Evolutionary conservation across 169 alveolate species (phyloP), one percentile per base, ranked within the genome.

Genomic region (Theileria orientalis): DNA sequence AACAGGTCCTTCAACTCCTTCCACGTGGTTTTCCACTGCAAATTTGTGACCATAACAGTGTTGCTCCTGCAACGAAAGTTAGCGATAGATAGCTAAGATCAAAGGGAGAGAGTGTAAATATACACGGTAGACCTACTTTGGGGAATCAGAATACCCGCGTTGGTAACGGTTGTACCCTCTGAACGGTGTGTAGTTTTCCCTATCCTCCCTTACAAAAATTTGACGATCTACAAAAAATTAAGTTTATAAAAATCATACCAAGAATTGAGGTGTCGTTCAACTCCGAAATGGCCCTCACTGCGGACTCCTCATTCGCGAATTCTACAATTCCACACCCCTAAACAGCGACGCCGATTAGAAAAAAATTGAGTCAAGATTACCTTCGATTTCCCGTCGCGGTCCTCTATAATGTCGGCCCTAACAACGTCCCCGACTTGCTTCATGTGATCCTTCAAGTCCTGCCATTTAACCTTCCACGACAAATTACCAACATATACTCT

Each of bases 381-480:
- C 89, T 91, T 89, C 64, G 96, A 92, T 30, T 93, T 83, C 41
- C 97, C 97, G 41, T 87, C 94, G 47, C 68, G 83, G 70, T 94
- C 97, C 74, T 92, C 96, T 64, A 94, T 89, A 37, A 94, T 93
- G 35, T 94, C 97, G 29, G 95, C 96, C 44, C 96, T 76, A 29
- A 92, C 74, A 19, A 94, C 97, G 30, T 90, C 94, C 27, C 97
- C 97, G 7, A 94, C 97, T 70, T 91, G 93, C 62, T 90, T 92
- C 96, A 92, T 91, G 85, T 94, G 97, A 59, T 87, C 94, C 94
- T 92, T 93, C 40, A 94, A 82, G 63, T 91, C 93, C 30, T 92
- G 96, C 94, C 96, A 92, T 46, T 90, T 91, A 2, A 92, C 97
- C 46, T 86, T 89, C 97, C 97, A 94, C 23, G 97, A 91, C 37